phyloP scores from a whole-genome alignment of 345 rosid species.

The Murraya koenigii region DNA sequence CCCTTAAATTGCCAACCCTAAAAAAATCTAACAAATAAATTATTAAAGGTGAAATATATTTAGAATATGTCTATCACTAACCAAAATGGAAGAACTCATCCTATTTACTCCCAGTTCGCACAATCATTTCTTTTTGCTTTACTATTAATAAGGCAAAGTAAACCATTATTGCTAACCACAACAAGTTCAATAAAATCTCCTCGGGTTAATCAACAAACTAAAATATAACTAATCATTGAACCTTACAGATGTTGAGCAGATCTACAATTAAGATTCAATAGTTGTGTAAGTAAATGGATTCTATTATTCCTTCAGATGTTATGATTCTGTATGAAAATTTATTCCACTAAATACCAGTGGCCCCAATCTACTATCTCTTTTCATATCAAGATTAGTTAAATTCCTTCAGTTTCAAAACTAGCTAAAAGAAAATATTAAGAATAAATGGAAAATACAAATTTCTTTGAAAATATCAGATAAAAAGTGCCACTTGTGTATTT shows the following conservation, averaged over 20 bases:
- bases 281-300: constrained; percentile 34
- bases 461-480: background rate
- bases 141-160: constrained; percentile 57
- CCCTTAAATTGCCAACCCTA: too few relatives aligned
- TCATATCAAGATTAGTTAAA: constrained; percentile 40
- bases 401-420: constrained; percentile 17
- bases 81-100: constrained; percentile 67
- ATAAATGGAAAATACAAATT: background rate
- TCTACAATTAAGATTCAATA: constrained; percentile 50
- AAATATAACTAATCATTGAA: constrained; percentile 22
- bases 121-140: constrained; percentile 54
- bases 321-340: too few relatives aligned
- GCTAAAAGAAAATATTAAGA: background rate
- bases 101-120: constrained; percentile 57
- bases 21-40: too few relatives aligned
- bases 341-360: constrained; percentile 19
- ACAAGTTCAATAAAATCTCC: constrained; percentile 15
- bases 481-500: background rate
- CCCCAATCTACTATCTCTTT: constrained; percentile 69
- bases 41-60: too few relatives aligned
- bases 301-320: too few relatives aligned
- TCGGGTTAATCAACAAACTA: constrained; percentile 11
- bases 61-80: constrained; percentile 20
- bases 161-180: constrained; percentile 61
- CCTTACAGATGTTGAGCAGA: constrained; percentile 63